Percentiles rank a stretch among this genome's conserved stretches.
phyloP scores from a whole-genome alignment of 306 rosid species.

The Senna tora region DNA sequence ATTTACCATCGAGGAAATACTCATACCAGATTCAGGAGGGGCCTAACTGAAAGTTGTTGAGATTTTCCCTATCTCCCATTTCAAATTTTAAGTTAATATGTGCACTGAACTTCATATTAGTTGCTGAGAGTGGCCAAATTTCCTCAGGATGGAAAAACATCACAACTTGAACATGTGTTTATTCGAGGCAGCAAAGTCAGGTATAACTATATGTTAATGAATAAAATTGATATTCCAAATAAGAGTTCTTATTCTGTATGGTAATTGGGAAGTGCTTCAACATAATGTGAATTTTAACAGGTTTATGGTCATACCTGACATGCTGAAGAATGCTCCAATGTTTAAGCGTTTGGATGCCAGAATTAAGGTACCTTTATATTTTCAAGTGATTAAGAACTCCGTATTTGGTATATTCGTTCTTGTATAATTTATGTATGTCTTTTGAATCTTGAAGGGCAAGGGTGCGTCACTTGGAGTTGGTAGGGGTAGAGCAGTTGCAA shows the following conservation, averaged over 20 bases:
- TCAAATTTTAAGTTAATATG: conserved; percentile 13
- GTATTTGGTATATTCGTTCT: not conserved
- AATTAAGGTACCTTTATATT: conserved; percentile 66
- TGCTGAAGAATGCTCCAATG: conserved; percentile 99
- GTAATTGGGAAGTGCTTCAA: conserved; percentile 15
- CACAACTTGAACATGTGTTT: conserved; percentile 96
- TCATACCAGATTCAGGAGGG: conserved; percentile 1
- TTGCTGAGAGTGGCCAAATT: conserved; percentile 31
- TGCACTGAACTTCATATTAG: conserved; percentile 9
- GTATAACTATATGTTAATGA: conserved; percentile 43
- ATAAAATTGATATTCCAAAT: conserved; percentile 14
- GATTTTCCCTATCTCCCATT: conserved; percentile 13
- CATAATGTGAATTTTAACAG: conserved; percentile 45
- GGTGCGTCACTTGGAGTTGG: conserved; percentile 99
- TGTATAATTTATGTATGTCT: conserved; percentile 33
- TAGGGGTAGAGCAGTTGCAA: conserved; percentile 97
- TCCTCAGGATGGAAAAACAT: conserved; percentile 85
- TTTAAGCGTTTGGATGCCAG: conserved; percentile 97
- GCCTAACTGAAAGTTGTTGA: not conserved
- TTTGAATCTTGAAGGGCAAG: conserved; percentile 74
- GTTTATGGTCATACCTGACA: conserved; percentile 98
- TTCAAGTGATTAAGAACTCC: conserved; percentile 14
- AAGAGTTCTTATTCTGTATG: conserved; percentile 15
- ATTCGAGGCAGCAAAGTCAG: conserved; percentile 99
- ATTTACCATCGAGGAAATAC: not conserved